phyloP scores from a whole-genome alignment of 768 basidiomycete genomes.

The Lactarius vividus region DNA sequence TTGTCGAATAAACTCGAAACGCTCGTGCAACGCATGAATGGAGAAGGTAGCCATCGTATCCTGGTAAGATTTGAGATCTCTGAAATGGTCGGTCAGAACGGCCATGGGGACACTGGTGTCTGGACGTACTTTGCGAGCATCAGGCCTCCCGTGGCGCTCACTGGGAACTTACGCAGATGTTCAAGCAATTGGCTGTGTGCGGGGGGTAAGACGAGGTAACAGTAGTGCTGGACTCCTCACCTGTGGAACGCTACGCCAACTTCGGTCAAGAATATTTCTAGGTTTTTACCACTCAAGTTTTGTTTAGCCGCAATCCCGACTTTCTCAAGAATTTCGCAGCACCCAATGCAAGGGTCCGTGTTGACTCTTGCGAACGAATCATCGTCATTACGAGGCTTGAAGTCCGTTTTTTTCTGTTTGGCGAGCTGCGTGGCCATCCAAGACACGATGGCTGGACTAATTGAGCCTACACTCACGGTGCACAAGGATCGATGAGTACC shows the following conservation, averaged over 20 bases:
- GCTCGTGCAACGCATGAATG: conserved; percentile 82
- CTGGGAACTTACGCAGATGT: conserved; percentile 93
- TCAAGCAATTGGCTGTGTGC: conserved; percentile 76
- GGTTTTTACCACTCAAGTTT: conserved; percentile 87
- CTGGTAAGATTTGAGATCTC: conserved; percentile 96
- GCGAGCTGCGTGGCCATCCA: conserved; percentile 76
- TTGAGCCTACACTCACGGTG: neutral
- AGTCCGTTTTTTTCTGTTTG: conserved; percentile 95
- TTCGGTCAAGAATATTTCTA: conserved; percentile 89
- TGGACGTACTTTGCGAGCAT: conserved; percentile 90
- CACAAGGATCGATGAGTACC: conserved; percentile 30
- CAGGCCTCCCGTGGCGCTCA: conserved; percentile 93
- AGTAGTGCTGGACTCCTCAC: conserved; percentile 37
- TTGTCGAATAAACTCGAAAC: conserved; percentile 97
- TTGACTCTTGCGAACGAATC: conserved; percentile 91
- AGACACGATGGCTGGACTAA: conserved; percentile 55
- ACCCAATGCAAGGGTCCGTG: conserved; percentile 86
- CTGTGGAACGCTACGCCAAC: conserved; percentile 93
- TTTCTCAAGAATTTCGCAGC: conserved; percentile 82
- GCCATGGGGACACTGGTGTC: neutral
- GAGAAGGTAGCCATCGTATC: conserved; percentile 82
- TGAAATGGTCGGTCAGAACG: conserved; percentile 34
- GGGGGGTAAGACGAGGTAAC: conserved; percentile 2
- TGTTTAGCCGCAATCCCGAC: conserved; percentile 73
- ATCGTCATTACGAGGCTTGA: conserved; percentile 96